Evolutionary conservation across 2,329 filamentous ascomycete species (phyloP), one percentile per base, ranked within the genome.

Genomic region (Botrytis fabae): DNA sequence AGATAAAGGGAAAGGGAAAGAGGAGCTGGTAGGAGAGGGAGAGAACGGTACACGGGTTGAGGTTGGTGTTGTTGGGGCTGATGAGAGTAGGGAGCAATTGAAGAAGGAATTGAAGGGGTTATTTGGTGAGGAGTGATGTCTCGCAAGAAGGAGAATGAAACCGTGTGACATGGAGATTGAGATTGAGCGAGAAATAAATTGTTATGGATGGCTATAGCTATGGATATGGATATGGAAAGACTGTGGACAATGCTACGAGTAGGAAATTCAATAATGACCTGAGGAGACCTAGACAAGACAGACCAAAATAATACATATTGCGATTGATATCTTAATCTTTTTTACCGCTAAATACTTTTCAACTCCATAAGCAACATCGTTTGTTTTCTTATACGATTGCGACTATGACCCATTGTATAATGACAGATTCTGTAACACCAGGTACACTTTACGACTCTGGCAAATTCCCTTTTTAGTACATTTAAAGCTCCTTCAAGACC

Each of bases 401-500:
- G 22, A 40, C 20, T 25, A 32, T 25, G 25, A 25, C 35, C 48
- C 28, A 32, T 20, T 68, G 35, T 68, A 68, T 57, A 2, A 42
- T n/a, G 2, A 68, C 65, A 68, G 48, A 57, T 16, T 42, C 25
- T 57, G 38, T 12, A 57, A 57, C 18, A 42, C 48, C 65, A 57
- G 38, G 25, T 57, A 57, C 25, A 28, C 20, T 14, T 40, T 9
- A 22, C 10, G 25, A 40, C 25, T 42, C 18, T 20, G 25, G n/a
- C 6, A 14, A 25, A 42, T 42, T 68, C 14, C 3, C 8, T 57
- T 22, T 44, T 25, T 16, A 10, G 32, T 32, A 20, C 14, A 40
- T 60, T 63, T 76, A 77, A 16, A 78, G 63, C 48, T 78, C 77
- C 73, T 76, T 77, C 22, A 96, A 85, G 69, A 94, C 83, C 82